phyloP scores from a whole-genome alignment of 345 rosid species.

The Geranium brycei region DNA sequence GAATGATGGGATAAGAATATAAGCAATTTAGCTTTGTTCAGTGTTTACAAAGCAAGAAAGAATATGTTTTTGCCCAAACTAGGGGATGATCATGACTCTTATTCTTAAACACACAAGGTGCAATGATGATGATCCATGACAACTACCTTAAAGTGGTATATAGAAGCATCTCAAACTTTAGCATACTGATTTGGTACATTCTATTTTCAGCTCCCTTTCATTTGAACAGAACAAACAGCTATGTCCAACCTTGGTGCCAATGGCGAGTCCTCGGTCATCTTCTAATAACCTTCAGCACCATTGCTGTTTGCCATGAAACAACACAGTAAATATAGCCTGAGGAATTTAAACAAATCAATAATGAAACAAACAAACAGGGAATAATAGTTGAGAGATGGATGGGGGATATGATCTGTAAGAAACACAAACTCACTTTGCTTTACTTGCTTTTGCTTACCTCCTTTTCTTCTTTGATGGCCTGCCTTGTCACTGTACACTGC shows the following conservation, averaged over 20 bases:
- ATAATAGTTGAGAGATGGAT: conserved; percentile 9
- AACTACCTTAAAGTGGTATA: not conserved
- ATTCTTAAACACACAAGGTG: not conserved
- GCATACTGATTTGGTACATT: conserved; percentile 10
- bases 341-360: not conserved
- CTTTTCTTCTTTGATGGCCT: conserved; percentile 14
- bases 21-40: not conserved
- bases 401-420: conserved; percentile 8
- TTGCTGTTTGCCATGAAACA: not conserved
- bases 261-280: not conserved
- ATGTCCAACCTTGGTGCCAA: not conserved
- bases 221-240: too few species aligned
- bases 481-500: not conserved
- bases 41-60: not conserved
- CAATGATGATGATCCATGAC: not conserved
- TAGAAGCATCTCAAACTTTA: conserved; percentile 7
- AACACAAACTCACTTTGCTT: conserved; percentile 9
- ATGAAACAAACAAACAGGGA: conserved; percentile 2
- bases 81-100: not conserved
- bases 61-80: too few species aligned
- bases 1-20: too few species aligned
- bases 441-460: conserved; percentile 5
- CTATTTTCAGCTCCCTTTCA: conserved; percentile 14
- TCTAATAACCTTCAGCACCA: not conserved
- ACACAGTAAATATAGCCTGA: too few species aligned